Percentiles rank a stretch among this genome's conserved stretches.
Conservation (phyloP, 2,329 filamentous ascomycete genomes). For the Parascedosporium putredinis region DNA sequence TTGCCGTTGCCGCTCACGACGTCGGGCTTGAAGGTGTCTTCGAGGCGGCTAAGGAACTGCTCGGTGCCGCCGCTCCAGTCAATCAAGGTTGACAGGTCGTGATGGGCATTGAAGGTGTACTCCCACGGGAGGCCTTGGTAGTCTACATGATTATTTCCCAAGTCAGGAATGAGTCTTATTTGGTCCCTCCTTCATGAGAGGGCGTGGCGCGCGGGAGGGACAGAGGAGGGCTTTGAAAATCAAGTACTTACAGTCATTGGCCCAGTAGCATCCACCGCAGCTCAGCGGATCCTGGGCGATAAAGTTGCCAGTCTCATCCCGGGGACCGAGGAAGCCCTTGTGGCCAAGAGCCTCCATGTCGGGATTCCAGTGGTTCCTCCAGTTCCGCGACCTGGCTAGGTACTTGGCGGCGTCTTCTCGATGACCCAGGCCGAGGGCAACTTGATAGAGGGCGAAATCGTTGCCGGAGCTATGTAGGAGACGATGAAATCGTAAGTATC, state of each 20-base stretch:
- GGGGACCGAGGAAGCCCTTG: constrained; percentile 56
- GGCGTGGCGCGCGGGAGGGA: not conserved
- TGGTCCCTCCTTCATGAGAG: not conserved
- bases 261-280: constrained; percentile 59
- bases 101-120: constrained; percentile 62
- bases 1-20: constrained; percentile 27
- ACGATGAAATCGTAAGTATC: not conserved
- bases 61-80: constrained; percentile 41
- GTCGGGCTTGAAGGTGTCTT: constrained; percentile 48
- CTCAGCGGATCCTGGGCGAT: constrained; percentile 42
- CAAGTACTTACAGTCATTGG: constrained; percentile 31
- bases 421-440: constrained; percentile 48
- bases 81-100: constrained; percentile 50
- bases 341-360: constrained; percentile 47
- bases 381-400: constrained; percentile 52
- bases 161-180: not conserved
- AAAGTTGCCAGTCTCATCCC: constrained; percentile 37
- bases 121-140: constrained; percentile 55
- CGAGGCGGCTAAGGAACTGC: constrained; percentile 45
- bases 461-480: constrained; percentile 37
- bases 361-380: constrained; percentile 63
- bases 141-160: constrained; percentile 14
- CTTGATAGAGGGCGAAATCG: constrained; percentile 57
- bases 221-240: not conserved
- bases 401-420: constrained; percentile 44